phyloP scores from a whole-genome alignment of 2,329 filamentous ascomycete genomes.

The Hymenoscyphus albidus region DNA sequence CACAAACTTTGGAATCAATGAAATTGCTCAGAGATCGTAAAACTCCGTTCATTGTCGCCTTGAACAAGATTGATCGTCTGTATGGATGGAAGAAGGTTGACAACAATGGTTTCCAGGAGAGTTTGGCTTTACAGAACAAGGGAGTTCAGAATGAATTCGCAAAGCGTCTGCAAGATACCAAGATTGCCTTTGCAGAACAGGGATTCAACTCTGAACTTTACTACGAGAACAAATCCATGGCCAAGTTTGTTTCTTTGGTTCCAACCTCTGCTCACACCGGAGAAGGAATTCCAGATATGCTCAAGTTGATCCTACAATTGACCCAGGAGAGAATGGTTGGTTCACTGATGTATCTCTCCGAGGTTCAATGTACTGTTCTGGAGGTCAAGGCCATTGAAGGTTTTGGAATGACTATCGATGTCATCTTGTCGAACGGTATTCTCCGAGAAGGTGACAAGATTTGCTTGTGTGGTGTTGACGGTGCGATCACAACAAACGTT shows the following conservation, averaged over 20 bases:
- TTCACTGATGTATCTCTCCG: conserved; percentile 95
- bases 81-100: conserved; percentile 99
- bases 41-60: conserved; percentile 95
- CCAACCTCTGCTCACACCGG: conserved; percentile 98
- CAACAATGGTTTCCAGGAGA: conserved; percentile 97
- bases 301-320: conserved; percentile 87
- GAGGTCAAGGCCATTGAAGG: conserved; percentile 99
- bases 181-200: conserved; percentile 91
- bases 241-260: conserved; percentile 88
- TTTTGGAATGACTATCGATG: conserved; percentile 97
- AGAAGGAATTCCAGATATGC: conserved; percentile 97
- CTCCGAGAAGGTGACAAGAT: conserved; percentile 91
- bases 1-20: conserved; percentile 97
- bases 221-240: conserved; percentile 98
- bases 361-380: conserved; percentile 95
- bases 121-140: conserved; percentile 83
- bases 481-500: conserved; percentile 91
- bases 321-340: conserved; percentile 98
- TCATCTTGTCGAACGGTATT: conserved; percentile 93
- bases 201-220: conserved; percentile 97
- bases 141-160: conserved; percentile 91
- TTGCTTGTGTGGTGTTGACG: conserved; percentile 93
- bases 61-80: conserved; percentile 99
- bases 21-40: conserved; percentile 85
- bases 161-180: conserved; percentile 85